Evolutionary conservation across 768 basidiomycete species (phyloP).

Genomic region (Suillus sp.): DNA sequence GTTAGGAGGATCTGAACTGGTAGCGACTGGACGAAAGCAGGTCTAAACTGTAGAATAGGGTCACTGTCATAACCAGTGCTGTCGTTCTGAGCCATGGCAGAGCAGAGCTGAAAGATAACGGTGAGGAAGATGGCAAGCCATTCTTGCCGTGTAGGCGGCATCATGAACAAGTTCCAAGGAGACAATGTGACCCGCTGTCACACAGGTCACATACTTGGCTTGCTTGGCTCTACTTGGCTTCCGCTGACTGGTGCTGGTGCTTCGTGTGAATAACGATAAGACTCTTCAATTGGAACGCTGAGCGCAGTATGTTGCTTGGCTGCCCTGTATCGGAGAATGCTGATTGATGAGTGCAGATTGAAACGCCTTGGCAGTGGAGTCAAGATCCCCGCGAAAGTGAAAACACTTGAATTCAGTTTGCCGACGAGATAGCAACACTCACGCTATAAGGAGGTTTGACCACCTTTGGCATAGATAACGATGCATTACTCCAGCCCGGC

Average conservation of each 20-base stretch:
- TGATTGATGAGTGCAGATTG: background rate
- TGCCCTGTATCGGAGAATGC: background rate
- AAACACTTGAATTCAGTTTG: background rate
- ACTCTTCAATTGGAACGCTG: background rate
- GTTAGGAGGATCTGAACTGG: constrained; percentile 89
- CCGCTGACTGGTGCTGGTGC: background rate
- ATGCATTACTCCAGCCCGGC: background rate
- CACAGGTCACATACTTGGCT: background rate
- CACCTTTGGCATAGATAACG: background rate
- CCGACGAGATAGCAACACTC: background rate
- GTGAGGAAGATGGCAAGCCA: constrained; percentile 10
- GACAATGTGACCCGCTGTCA: background rate
- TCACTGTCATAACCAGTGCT: constrained; percentile 40
- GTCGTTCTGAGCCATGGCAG: constrained; percentile 26
- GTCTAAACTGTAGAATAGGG: constrained; percentile 79
- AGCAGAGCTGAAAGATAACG: constrained; percentile 14
- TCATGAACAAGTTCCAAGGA: background rate
- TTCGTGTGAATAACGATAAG: constrained; percentile 2
- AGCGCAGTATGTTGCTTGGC: background rate
- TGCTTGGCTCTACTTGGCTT: constrained; percentile 7
- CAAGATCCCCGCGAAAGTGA: background rate
- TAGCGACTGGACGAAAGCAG: constrained; percentile 82
- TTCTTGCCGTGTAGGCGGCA: background rate
- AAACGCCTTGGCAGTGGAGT: background rate
- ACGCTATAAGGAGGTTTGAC: background rate